A percentile compares a stretch with the other conserved stretches of the same genome.
These are phyloP conservation scores for Primulina huaijiensis DNA, from an alignment of 257 asterid species.

Conservation along the genomic window DNA sequence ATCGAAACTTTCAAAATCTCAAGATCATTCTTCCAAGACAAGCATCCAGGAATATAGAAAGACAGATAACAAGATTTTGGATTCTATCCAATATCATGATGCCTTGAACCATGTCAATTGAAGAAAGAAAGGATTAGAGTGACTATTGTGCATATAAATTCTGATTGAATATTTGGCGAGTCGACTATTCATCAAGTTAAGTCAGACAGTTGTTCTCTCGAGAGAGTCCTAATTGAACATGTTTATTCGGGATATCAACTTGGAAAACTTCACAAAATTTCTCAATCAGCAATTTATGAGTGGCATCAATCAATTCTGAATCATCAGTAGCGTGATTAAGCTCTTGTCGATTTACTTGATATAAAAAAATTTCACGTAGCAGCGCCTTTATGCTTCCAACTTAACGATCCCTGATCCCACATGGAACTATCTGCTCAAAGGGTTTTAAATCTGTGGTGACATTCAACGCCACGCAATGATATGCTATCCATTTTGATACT, in stretches of 20 bases:
- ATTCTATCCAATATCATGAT: too few species aligned
- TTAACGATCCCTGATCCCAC: conserved; percentile 74
- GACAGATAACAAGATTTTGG: too few species aligned
- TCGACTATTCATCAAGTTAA: not conserved
- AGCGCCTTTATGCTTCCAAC: conserved; percentile 73
- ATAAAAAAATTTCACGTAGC: conserved; percentile 25
- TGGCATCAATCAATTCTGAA: conserved; percentile 41
- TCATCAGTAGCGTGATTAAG: conserved; percentile 28
- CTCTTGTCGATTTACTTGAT: conserved; percentile 21
- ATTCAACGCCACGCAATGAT: conserved; percentile 81
- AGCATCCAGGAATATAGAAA: too few species aligned
- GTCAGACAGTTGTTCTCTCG: not conserved
- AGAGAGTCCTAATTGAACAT: not conserved
- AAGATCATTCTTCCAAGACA: too few species aligned
- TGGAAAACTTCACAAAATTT: conserved; percentile 74
- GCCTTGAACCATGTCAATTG: too few species aligned
- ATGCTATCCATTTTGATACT: conserved; percentile 73
- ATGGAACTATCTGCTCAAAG: conserved; percentile 64
- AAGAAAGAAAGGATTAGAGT: not conserved
- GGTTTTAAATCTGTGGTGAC: conserved; percentile 65
- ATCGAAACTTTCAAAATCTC: too few species aligned
- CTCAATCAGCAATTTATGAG: conserved; percentile 45
- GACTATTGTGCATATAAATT: not conserved
- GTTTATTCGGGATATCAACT: conserved; percentile 39
- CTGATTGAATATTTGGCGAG: not conserved